Conservation (phyloP, 805 yeast species). For the Kuraishia borneana region DNA sequence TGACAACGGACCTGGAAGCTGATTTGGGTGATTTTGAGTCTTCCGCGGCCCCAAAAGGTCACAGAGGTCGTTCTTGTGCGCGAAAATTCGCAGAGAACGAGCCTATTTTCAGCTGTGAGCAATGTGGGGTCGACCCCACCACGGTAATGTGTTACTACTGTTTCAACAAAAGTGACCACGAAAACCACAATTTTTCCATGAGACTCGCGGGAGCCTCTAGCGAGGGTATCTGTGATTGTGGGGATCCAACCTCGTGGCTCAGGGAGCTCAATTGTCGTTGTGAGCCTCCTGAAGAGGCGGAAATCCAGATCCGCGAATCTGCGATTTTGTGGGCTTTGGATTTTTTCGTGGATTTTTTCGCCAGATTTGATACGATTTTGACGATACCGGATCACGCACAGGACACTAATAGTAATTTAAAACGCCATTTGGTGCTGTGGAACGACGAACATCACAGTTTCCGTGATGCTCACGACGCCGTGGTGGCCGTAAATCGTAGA, state of each 20-base stretch:
- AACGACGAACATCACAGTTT: constrained; percentile 68
- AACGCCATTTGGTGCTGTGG: constrained; percentile 52
- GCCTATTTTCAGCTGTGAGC: constrained; percentile 60
- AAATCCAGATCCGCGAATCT: constrained; percentile 10
- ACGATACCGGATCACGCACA: constrained; percentile 17
- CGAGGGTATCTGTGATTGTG: constrained; percentile 66
- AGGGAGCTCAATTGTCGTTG: constrained; percentile 39
- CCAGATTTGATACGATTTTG: no score
- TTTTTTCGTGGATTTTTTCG: constrained; percentile 29
- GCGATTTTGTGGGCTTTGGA: constrained; percentile 23
- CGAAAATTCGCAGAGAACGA: constrained; percentile 49
- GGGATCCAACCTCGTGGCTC: constrained; percentile 58
- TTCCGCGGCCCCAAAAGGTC: constrained; percentile 16
- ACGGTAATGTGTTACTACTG: constrained; percentile 71
- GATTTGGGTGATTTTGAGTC: no score
- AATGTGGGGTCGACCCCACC: constrained; percentile 69
- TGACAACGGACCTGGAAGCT: no score
- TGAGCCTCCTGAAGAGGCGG: no score
- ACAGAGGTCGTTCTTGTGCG: constrained; percentile 60
- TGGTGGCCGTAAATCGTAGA: no score
- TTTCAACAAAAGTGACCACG: constrained; percentile 59
- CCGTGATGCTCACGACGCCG: constrained; percentile 39
- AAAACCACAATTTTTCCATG: constrained; percentile 49
- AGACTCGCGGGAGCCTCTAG: constrained; percentile 33
- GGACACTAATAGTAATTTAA: constrained; percentile 12